Evolutionary conservation across 2,329 filamentous ascomycete species (phyloP).

Genomic region (Neofusicoccum ribis): DNA sequence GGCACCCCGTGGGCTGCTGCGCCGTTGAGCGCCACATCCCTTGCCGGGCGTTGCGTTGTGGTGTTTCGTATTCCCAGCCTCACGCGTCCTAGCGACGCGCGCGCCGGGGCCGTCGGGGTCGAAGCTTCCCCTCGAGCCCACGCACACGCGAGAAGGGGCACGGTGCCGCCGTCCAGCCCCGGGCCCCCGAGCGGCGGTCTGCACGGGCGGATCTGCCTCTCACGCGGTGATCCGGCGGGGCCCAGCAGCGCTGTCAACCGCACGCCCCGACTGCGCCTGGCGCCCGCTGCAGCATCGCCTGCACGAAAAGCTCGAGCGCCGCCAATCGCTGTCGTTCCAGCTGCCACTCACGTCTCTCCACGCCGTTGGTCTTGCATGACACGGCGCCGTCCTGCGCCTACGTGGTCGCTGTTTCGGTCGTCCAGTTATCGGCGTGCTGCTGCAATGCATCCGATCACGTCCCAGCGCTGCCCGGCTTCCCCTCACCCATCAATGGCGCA

Average conservation of each 20-base stretch:
- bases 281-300: too few relatives aligned
- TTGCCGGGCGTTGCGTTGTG: not conserved
- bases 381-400: not conserved
- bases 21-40: not conserved
- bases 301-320: not conserved
- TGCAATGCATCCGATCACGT: slow-evolving; percentile 12
- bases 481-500: not conserved
- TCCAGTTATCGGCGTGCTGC: not conserved
- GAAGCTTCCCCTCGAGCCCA: too few relatives aligned
- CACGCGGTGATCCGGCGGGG: not conserved
- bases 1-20: not conserved
- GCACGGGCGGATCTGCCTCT: not conserved
- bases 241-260: too few relatives aligned
- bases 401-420: slow-evolving; percentile 4
- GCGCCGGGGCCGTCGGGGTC: not conserved
- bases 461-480: not conserved
- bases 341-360: not conserved
- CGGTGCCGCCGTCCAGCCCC: too few relatives aligned
- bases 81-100: not conserved
- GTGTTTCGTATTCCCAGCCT: slow-evolving; percentile 1
- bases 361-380: not conserved
- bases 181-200: not conserved
- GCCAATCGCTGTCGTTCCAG: not conserved
- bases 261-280: too few relatives aligned
- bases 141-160: too few relatives aligned